phyloP scores from a whole-genome alignment of 306 rosid genomes.

The Rosa chinensis region DNA sequence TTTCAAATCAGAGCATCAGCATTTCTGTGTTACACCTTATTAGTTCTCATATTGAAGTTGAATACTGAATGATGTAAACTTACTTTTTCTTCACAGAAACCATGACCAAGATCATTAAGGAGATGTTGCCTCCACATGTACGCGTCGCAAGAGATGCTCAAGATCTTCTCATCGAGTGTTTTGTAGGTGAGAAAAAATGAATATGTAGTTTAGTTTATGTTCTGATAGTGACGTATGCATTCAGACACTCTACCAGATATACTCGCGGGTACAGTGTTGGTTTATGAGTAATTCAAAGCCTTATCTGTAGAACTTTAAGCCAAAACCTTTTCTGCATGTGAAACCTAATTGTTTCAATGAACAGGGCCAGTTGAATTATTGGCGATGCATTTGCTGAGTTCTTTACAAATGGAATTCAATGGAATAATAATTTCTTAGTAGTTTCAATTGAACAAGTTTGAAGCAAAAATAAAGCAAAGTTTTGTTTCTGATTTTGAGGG shows the following conservation, averaged over 20 bases:
- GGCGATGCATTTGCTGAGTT: too few species aligned
- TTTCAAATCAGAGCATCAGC: too few species aligned
- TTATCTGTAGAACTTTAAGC: not conserved
- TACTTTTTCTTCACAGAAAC: constrained; percentile 61
- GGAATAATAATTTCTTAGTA: not conserved
- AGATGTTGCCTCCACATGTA: constrained; percentile 96
- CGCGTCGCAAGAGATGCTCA: constrained; percentile 98
- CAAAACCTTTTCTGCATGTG: too few species aligned
- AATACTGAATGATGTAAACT: constrained; percentile 13
- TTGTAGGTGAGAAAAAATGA: constrained; percentile 69
- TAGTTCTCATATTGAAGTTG: not conserved
- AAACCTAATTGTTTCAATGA: too few species aligned
- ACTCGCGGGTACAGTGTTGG: too few species aligned
- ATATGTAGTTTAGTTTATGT: not conserved
- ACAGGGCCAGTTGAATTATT: too few species aligned
- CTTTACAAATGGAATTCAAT: too few species aligned
- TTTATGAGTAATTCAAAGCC: not conserved
- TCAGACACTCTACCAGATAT: not conserved
- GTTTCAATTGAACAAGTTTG: not conserved
- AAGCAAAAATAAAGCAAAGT: not conserved
- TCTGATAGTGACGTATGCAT: not conserved
- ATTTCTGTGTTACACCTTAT: too few species aligned
- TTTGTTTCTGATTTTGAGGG: not conserved
- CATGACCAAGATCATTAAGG: constrained; percentile 96
- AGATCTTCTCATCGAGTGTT: constrained; percentile 93